Evolutionary conservation across 257 asterid species (phyloP), one percentile per base, ranked within the genome.

Genomic region (Cinchona pubescens): DNA sequence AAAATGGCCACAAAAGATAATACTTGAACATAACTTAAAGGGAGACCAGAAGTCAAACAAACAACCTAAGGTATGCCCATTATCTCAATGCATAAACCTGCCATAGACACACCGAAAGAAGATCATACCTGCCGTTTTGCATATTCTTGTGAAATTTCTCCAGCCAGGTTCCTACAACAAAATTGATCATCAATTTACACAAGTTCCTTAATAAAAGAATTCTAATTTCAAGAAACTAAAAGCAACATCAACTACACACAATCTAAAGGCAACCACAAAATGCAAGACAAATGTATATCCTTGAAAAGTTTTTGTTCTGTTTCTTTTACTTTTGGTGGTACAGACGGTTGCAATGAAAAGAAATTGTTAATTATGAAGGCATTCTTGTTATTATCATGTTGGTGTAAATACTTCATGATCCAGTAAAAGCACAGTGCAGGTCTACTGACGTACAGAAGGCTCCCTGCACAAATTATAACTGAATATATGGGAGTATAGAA

Each of bases 91-190:
- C 37, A 23, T 21, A 65, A 38, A 42, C 34, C 9, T 35, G 38
- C 29, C 18, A 51, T 25, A 45, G 38, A 7, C 29, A 55, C 25
- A 16, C 38, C 11, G 45, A 67, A 59, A 80, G 59, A 75, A 55
- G 72, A 34, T 62, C 87, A 35, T 79, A 92, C 98, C 97, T 92
- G 97, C 40, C 97, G 87, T 43, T 90, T 89, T 32, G 84, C 82
- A 81, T 85, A 91, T 81, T 95, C 97, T 75, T 86, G 93, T 12
- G 98, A 46, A 81, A 95, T 91, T 87, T 92, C 97, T 69, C 98
- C 97, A 81, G 96, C 96, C 83, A 95, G 88, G 82, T 95, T 95
- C 89, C 99, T 95, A 86, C 72, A 78, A 30, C 14, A 72, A 73
- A 75, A 66, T 70, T 40, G 21, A 42, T 65, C 29, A 18, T 42